Percentiles rank a stretch among this genome's conserved stretches.
Conservation (phyloP, 2,329 filamentous ascomycete genomes). For the Penicillium capsulatum region DNA sequence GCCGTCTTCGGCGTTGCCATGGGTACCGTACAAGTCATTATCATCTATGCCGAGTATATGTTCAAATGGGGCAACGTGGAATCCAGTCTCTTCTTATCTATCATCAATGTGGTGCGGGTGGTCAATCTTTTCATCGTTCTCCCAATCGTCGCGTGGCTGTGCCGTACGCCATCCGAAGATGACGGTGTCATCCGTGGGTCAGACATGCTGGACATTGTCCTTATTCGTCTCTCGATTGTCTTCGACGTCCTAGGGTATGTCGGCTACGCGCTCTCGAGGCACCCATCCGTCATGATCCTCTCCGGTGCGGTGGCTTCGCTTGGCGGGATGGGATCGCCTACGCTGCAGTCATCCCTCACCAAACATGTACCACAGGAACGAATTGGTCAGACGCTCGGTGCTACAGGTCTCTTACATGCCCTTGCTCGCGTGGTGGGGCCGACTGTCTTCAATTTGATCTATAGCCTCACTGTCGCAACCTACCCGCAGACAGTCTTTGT, state of each 20-base stretch:
- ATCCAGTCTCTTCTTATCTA: slow-evolving; percentile 73
- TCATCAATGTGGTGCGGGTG: slow-evolving; percentile 74
- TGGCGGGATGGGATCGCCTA: slow-evolving; percentile 81
- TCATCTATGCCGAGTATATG: slow-evolving; percentile 75
- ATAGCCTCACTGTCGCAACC: slow-evolving; percentile 70
- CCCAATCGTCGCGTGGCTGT: slow-evolving; percentile 70
- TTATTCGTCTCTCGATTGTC: slow-evolving; percentile 69
- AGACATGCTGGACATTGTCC: slow-evolving; percentile 69
- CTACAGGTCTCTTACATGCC: slow-evolving; percentile 79
- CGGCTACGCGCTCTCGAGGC: slow-evolving; percentile 66
- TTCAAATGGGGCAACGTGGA: slow-evolving; percentile 82
- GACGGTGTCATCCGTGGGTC: slow-evolving; percentile 60
- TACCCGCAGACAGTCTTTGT: slow-evolving; percentile 83
- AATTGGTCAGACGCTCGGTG: slow-evolving; percentile 83
- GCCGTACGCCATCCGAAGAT: slow-evolving; percentile 49
- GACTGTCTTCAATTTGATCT: slow-evolving; percentile 79
- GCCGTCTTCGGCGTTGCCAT: slow-evolving; percentile 77
- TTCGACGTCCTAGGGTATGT: slow-evolving; percentile 72
- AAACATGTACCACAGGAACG: slow-evolving; percentile 83
- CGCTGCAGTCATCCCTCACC: slow-evolving; percentile 75
- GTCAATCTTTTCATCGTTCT: slow-evolving; percentile 69
- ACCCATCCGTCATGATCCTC: slow-evolving; percentile 61
- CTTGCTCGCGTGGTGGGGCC: slow-evolving; percentile 75
- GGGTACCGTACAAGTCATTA: slow-evolving; percentile 72
- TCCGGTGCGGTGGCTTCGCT: slow-evolving; percentile 70